Evolutionary conservation across 768 basidiomycete genomes (phyloP).

Genomic region (Lanmaoa pseudosensibilis): DNA sequence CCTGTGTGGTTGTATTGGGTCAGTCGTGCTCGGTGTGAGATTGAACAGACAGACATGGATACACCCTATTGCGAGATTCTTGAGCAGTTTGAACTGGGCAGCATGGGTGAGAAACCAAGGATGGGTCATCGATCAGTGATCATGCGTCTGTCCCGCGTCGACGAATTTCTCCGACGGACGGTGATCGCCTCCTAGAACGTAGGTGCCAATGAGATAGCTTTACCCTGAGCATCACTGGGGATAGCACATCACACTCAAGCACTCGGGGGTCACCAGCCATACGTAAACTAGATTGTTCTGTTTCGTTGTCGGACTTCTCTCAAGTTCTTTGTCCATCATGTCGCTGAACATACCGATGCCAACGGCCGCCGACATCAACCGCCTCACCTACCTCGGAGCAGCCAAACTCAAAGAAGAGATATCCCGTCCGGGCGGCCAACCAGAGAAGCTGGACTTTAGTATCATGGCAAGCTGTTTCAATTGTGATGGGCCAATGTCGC

Average conservation of each 20-base stretch:
- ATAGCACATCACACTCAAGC: not conserved
- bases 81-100: conserved; percentile 17
- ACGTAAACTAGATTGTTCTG: not conserved
- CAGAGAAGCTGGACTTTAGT: conserved; percentile 31
- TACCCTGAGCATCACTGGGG: not conserved
- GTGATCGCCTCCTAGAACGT: not conserved
- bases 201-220: not conserved
- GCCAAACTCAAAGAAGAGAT: conserved; percentile 28
- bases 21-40: not conserved
- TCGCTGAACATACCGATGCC: conserved; percentile 21
- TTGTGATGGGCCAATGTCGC: conserved; percentile 17
- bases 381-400: conserved; percentile 30
- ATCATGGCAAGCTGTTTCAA: conserved; percentile 24
- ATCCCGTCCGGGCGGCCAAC: conserved; percentile 29
- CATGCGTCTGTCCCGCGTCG: not conserved
- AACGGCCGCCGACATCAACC: conserved; percentile 27
- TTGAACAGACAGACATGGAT: conserved; percentile 24
- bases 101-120: conserved; percentile 14
- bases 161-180: not conserved
- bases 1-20: conserved; percentile 37
- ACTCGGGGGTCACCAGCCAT: no score
- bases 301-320: not conserved
- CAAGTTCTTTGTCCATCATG: conserved; percentile 12
- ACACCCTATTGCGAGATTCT: conserved; percentile 25
- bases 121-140: conserved; percentile 12